These are phyloP conservation scores for Metschnikowia santaceciliae DNA, from an alignment of 805 yeast species.

Conservation along the genomic window DNA sequence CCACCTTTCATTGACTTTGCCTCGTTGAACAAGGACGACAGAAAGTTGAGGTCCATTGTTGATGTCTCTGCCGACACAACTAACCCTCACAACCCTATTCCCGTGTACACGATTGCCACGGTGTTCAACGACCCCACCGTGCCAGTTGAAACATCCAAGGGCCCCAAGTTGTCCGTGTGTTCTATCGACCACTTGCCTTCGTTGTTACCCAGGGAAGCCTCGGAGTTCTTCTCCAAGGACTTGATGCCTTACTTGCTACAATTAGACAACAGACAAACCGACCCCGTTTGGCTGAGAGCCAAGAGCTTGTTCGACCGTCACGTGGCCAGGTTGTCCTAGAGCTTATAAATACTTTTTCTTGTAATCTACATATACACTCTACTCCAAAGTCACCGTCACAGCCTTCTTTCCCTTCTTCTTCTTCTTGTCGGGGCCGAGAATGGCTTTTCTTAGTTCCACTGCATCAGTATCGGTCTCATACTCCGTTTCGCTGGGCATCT, in stretches of 20 bases:
- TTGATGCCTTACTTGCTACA: slow-evolving; percentile 84
- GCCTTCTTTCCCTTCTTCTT: slow-evolving; percentile 32
- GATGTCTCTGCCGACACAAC: slow-evolving; percentile 99
- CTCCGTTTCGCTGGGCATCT: slow-evolving; percentile 55
- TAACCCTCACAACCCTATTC: slow-evolving; percentile 96
- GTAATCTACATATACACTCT: slow-evolving; percentile 8
- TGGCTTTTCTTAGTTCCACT: slow-evolving; percentile 56
- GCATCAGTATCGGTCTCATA: slow-evolving; percentile 61
- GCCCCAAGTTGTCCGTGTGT: slow-evolving; percentile 85
- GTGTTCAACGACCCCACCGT: slow-evolving; percentile 91
- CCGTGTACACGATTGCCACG: slow-evolving; percentile 87
- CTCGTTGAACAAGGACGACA: slow-evolving; percentile 56
- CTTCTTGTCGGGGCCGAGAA: slow-evolving; percentile 48
- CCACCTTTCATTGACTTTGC: slow-evolving; percentile 82
- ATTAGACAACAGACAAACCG: slow-evolving; percentile 73
- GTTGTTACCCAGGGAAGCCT: slow-evolving; percentile 93
- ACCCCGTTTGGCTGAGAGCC: slow-evolving; percentile 92
- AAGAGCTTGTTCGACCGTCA: slow-evolving; percentile 79
- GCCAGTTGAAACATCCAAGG: slow-evolving; percentile 67
- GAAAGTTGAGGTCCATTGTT: slow-evolving; percentile 87
- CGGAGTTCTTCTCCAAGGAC: slow-evolving; percentile 85
- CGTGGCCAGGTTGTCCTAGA: slow-evolving; percentile 59
- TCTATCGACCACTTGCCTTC: slow-evolving; percentile 97
- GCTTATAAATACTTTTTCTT: background rate
- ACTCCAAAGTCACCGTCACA: slow-evolving; percentile 56